Evolutionary conservation across 2,329 filamentous ascomycete species (phyloP).

Genomic region (Orbilia oligospora): DNA sequence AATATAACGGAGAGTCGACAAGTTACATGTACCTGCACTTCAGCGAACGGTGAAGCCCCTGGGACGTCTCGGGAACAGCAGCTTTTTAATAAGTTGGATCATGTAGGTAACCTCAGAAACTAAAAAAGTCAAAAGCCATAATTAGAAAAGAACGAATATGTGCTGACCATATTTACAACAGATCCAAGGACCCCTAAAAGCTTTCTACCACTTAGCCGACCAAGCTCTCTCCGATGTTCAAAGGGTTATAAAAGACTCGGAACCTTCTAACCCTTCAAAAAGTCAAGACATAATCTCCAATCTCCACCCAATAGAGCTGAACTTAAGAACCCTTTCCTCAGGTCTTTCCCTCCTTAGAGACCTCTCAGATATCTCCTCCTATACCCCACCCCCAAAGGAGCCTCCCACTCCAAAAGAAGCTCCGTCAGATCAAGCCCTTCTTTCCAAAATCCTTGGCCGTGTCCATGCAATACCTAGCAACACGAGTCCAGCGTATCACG

Average conservation of each 20-base stretch:
- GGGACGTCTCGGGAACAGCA: slow-evolving; percentile 26
- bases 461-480: background rate
- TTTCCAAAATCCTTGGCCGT: slow-evolving; percentile 35
- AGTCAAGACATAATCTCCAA: background rate
- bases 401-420: background rate
- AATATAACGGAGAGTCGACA: background rate
- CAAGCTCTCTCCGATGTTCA: slow-evolving; percentile 34
- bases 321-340: slow-evolving; percentile 42
- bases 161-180: slow-evolving; percentile 6
- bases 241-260: slow-evolving; percentile 23
- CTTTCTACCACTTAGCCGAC: slow-evolving; percentile 40
- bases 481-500: background rate
- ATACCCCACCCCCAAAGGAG: background rate
- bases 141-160: no score
- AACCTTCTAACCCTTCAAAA: background rate
- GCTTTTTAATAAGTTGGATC: slow-evolving; percentile 37
- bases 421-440: slow-evolving; percentile 18
- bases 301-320: slow-evolving; percentile 37
- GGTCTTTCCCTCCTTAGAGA: slow-evolving; percentile 55
- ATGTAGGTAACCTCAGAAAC: slow-evolving; percentile 22
- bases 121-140: no score
- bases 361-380: slow-evolving; percentile 32
- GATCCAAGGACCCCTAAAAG: slow-evolving; percentile 38
- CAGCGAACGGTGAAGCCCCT: background rate
- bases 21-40: no score